These are phyloP conservation scores for Penicillium pulvis DNA, from an alignment of 495 filamentous ascomycete species.

Conservation along the genomic window DNA sequence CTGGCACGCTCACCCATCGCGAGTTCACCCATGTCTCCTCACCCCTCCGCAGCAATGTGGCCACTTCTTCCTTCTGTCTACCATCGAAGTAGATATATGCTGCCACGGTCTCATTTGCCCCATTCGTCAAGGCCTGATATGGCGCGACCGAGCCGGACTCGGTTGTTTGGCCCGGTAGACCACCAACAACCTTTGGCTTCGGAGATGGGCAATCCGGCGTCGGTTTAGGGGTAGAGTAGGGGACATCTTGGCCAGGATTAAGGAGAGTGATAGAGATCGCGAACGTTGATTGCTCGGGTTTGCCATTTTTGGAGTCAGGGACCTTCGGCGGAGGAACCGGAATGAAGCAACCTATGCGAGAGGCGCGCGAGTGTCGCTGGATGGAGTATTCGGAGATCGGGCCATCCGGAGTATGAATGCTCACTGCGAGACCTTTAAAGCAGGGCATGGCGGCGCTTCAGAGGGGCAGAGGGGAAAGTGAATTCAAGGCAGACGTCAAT, in stretches of 20 bases:
- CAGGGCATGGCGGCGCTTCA: conserved; percentile 71
- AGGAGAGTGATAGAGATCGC: conserved; percentile 95
- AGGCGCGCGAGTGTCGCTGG: conserved; percentile 86
- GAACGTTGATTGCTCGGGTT: conserved; percentile 89
- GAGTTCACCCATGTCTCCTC: conserved; percentile 99
- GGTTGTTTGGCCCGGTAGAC: conserved; percentile 57
- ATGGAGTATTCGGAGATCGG: conserved; percentile 91
- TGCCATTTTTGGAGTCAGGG: conserved; percentile 61
- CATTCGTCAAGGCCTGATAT: conserved; percentile 85
- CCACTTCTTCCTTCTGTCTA: conserved; percentile 92
- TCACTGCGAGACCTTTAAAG: conserved; percentile 96
- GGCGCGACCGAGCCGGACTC: conserved; percentile 65
- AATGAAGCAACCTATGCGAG: conserved; percentile 95
- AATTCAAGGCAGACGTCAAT: conserved; percentile 2
- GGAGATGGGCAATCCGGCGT: conserved; percentile 72
- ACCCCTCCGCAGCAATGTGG: conserved; percentile 86
- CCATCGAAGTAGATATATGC: conserved; percentile 99
- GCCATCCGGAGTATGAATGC: conserved; percentile 88
- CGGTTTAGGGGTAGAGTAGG: conserved; percentile 82
- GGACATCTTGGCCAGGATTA: conserved; percentile 82
- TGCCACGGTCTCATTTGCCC: conserved; percentile 92
- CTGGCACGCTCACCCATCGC: conserved; percentile 91
- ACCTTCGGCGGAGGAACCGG: conserved; percentile 88
- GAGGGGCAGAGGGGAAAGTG: conserved; percentile 7
- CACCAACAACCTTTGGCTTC: conserved; percentile 75